A percentile compares a stretch with the other conserved stretches of the same genome.
Evolutionary conservation across 164 flowering plant species (phyloP).

Genomic region (Magnolia kwangsiensis): DNA sequence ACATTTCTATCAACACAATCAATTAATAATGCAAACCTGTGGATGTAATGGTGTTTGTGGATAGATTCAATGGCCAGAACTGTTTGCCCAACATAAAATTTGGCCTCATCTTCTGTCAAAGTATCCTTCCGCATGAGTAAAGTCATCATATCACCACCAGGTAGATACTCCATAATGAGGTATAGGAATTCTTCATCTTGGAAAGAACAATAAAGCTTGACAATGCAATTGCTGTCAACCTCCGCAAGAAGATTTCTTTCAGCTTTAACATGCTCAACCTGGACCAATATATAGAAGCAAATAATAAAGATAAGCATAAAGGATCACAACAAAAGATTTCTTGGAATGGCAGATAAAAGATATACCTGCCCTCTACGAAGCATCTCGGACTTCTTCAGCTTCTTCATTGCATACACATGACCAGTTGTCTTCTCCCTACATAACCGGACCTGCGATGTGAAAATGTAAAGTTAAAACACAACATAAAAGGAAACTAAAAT

Average conservation of each 20-base stretch:
- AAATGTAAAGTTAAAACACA: not conserved
- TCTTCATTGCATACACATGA: slow-evolving; percentile 96
- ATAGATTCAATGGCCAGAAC: slow-evolving; percentile 97
- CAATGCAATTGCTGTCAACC: slow-evolving; percentile 96
- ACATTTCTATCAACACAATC: not conserved
- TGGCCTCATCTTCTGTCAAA: slow-evolving; percentile 88
- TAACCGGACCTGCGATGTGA: slow-evolving; percentile 61
- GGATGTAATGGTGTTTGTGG: slow-evolving; percentile 92
- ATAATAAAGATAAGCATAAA: slow-evolving; percentile 4
- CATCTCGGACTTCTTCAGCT: slow-evolving; percentile 95
- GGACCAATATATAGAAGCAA: slow-evolving; percentile 7
- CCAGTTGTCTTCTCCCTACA: slow-evolving; percentile 81
- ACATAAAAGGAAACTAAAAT: not conserved
- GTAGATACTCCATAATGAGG: slow-evolving; percentile 96
- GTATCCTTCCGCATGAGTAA: slow-evolving; percentile 94
- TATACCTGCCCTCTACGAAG: slow-evolving; percentile 94
- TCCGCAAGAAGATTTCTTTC: slow-evolving; percentile 95
- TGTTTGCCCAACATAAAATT: slow-evolving; percentile 91
- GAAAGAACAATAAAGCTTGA: slow-evolving; percentile 91
- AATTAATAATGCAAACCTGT: slow-evolving; percentile 47
- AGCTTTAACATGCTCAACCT: slow-evolving; percentile 99
- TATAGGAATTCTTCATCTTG: slow-evolving; percentile 94
- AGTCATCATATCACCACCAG: slow-evolving; percentile 99
- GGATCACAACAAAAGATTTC: not conserved
- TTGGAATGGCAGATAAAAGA: slow-evolving; percentile 4